Conservation (phyloP, 2,329 filamentous ascomycete genomes). For the Aspergillus neoniger region DNA sequence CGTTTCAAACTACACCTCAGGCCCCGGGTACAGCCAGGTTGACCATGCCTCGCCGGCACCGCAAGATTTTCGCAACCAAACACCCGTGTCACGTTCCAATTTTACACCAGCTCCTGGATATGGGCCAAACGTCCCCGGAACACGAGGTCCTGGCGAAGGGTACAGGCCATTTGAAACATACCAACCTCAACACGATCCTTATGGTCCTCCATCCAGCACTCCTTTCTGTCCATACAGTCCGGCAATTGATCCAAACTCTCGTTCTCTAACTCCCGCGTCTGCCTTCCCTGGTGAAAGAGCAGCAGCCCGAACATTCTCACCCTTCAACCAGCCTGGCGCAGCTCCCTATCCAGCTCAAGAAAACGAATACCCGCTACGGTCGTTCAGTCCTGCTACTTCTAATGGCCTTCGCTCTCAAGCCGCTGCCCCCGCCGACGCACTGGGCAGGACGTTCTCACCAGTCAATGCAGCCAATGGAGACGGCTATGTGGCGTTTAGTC, state of each 20-base stretch:
- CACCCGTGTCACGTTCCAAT: conserved; percentile 17
- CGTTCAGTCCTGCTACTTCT: conserved; percentile 20
- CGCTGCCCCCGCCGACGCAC: conserved; percentile 18
- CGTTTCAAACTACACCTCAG: not conserved
- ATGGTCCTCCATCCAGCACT: conserved; percentile 1
- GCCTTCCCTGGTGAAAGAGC: conserved; percentile 10
- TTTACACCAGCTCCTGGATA: conserved; percentile 11
- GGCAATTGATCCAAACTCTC: conserved; percentile 23
- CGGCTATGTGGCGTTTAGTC: conserved; percentile 1
- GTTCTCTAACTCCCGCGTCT: conserved; percentile 21
- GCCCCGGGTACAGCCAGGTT: not conserved
- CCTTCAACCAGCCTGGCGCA: conserved; percentile 4
- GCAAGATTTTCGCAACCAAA: conserved; percentile 6
- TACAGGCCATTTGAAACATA: conserved; percentile 14
- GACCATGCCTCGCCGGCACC: not conserved
- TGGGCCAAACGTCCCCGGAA: conserved; percentile 7
- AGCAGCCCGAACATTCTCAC: conserved; percentile 14
- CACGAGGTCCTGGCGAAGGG: conserved; percentile 7
- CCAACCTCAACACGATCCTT: conserved; percentile 7
- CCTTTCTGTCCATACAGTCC: conserved; percentile 27
- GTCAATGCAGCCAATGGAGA: not conserved
- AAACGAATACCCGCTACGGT: conserved; percentile 18
- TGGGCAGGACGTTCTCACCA: conserved; percentile 22
- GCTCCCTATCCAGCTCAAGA: conserved; percentile 13
- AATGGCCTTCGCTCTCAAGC: conserved; percentile 13